Evolutionary conservation across 139 green algal species (phyloP).

Genomic region (Axilococcus clingmanii): DNA sequence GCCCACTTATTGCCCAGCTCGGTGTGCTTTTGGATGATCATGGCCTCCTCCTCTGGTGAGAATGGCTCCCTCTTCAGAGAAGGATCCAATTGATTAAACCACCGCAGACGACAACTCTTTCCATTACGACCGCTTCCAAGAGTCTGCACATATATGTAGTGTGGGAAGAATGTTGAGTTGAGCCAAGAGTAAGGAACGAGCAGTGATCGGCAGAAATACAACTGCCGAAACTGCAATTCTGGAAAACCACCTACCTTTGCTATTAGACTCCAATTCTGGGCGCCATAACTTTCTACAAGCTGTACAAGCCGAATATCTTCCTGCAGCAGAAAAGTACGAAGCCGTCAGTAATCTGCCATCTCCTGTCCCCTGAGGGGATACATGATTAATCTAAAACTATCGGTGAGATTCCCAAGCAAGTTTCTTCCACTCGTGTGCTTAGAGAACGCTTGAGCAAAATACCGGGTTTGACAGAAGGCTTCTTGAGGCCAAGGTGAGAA

Average conservation of each 20-base stretch:
- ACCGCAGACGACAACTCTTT: slow-evolving; percentile 73
- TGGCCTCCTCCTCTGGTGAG: slow-evolving; percentile 45
- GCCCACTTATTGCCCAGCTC: slow-evolving; percentile 53
- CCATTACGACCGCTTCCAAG: slow-evolving; percentile 57
- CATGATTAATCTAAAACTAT: not conserved
- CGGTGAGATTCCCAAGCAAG: too few species aligned
- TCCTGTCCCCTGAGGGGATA: too few species aligned
- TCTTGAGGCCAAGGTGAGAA: too few species aligned
- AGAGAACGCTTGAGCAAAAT: too few species aligned
- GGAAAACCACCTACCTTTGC: slow-evolving; percentile 21
- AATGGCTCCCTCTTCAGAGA: slow-evolving; percentile 61
- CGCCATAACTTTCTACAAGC: slow-evolving; percentile 31
- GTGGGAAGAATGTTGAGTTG: not conserved
- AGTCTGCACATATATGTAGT: slow-evolving; percentile 10
- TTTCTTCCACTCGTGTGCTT: too few species aligned
- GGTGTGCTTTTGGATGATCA: slow-evolving; percentile 36
- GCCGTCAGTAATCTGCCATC: not conserved
- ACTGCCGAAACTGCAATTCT: not conserved
- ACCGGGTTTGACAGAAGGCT: too few species aligned
- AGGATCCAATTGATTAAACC: slow-evolving; percentile 68
- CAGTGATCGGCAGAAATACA: not conserved
- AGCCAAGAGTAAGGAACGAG: not conserved
- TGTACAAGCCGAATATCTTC: slow-evolving; percentile 34
- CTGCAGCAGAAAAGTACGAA: slow-evolving; percentile 5
- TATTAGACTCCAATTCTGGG: slow-evolving; percentile 38